Base-by-base conservation (phyloP, 1,284 basidiomycete species). In the Xanthoconium separans region DNA sequence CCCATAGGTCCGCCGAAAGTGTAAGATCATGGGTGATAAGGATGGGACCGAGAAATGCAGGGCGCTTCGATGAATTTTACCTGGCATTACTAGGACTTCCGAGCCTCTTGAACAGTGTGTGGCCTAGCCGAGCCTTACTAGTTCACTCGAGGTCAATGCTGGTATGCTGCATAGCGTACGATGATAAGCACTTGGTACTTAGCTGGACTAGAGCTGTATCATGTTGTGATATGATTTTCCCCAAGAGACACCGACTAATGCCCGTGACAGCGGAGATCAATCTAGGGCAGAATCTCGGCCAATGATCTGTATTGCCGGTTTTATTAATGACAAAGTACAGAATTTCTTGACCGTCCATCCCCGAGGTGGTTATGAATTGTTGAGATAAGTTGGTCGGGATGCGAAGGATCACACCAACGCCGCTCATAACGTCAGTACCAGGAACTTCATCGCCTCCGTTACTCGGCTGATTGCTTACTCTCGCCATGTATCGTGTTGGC, bases 331-430 rank as follows among this genome's bases (percentile, higher is more conserved):
- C 1, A 8, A 27, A 1, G 7, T 46, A 29, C n/a, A 54, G 29
- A 31, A 41, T 7, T 54, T 54, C 15, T 39, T 54, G 36, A 51
- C 44, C 5, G 30, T 34, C 27, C 92, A 95, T 71, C 92, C 92
- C 22, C 22, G 22, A 30, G 92, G 89, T 44, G 76, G 76, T 33
- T 74, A 79, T 12, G 82, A 85, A 65, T 68, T 88, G 33, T 73
- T 91, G 61, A 81, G 83, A 61, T 81, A 79, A 43, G 82, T 90
- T 60, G 88, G 88, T 49, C 85, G 84, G 63, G 92, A 95, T 65
- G n/a, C n/a, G n/a, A n/a, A n/a, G n/a, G n/a, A 93, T 61, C 92
- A 94, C 70, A 92, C 88, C 20, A 93, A 92, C 65, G 91, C 90
- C 36, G 91, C 91, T 3, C 88, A 91, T 74, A 88, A 88, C 65